Base-by-base conservation (phyloP, 106 monocot species). In the Vanilla planifolia region DNA sequence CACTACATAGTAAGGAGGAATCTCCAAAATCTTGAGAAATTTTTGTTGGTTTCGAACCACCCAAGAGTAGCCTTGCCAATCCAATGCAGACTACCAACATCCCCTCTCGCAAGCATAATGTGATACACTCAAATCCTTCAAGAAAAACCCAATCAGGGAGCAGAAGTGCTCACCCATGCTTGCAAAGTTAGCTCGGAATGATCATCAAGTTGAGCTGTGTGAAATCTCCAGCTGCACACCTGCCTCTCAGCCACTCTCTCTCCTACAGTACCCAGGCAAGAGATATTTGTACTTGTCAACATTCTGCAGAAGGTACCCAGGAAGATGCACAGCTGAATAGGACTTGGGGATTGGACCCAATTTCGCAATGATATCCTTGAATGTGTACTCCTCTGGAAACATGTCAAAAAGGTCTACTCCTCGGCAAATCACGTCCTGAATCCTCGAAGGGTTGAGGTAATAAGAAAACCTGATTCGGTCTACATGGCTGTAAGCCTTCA, bases 401-500 rank as follows among this genome's bases (percentile, higher is more conserved):
- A 91, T 91, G 53, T 91, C 85, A 48, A 82, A 91, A 19, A 91
- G 64, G 51, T 91, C 90, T 3, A 70, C 79, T 34, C 90, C 90
- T 39, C 39, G 25, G 30, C 90, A 91, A 23, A 91, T 85, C 22
- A 91, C 76, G 33, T 86, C 71, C 48, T 91, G 90, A 55, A 91
- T 86, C 55, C 90, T 81, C 0, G 27, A 22, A 0, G 69, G 73
- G 30, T 73, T 74, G 59, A 82, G 67, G 63, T 63, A 69, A 27
- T 73, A 75, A 5, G 59, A 17, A 21, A 70, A 83, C 64, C 69
- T 82, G 6, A 94, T 64, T 2, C 93, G 64, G 33, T 94, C 93
- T 9, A 75, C 80, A 63, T 94, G 89, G 60, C 93, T 94, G 62
- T 94, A 94, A 0, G 89, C 85, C 51, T 73, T 85, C 93, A 94